Evolutionary conservation across 768 basidiomycete species (phyloP).

Genomic region (Lentinula guzmanii): DNA sequence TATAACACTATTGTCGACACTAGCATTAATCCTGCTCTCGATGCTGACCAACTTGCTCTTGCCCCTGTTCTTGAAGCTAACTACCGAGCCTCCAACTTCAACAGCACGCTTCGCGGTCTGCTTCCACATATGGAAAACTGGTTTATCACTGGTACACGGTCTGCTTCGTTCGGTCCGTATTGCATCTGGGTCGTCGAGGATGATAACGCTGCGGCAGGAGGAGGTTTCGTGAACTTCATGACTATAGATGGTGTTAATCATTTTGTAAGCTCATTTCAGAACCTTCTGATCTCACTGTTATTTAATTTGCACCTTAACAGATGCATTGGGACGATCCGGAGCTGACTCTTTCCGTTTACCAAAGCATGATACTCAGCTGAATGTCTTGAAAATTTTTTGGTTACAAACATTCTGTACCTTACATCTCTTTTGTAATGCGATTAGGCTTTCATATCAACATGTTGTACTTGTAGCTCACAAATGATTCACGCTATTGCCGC

Average conservation of each 20-base stretch:
- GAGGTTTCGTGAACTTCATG: constrained; percentile 10
- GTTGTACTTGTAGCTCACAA: too few relatives aligned
- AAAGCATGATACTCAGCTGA: not conserved
- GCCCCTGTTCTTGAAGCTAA: constrained; percentile 8
- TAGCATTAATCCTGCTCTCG: constrained; percentile 4
- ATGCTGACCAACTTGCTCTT: not conserved
- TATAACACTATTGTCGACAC: constrained; percentile 11
- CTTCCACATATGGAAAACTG: not conserved
- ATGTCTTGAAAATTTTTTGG: not conserved
- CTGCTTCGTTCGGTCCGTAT: constrained; percentile 5
- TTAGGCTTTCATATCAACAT: too few relatives aligned
- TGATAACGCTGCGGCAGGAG: constrained; percentile 6
- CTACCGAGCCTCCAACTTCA: constrained; percentile 7
- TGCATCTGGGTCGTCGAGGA: constrained; percentile 14
- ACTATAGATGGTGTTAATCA: constrained; percentile 16
- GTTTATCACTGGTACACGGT: not conserved
- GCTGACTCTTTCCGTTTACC: not conserved
- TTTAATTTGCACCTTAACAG: not conserved
- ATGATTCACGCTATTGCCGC: too few relatives aligned
- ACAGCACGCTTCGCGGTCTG: constrained; percentile 8
- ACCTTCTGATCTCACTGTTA: not conserved
- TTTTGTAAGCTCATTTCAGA: constrained; percentile 14
- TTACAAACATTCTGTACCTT: too few relatives aligned
- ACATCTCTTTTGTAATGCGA: too few relatives aligned
- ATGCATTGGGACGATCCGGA: not conserved